Evolutionary conservation across 306 rosid species (phyloP), one percentile per base, ranked within the genome.

Genomic region (Dryas drummondii): DNA sequence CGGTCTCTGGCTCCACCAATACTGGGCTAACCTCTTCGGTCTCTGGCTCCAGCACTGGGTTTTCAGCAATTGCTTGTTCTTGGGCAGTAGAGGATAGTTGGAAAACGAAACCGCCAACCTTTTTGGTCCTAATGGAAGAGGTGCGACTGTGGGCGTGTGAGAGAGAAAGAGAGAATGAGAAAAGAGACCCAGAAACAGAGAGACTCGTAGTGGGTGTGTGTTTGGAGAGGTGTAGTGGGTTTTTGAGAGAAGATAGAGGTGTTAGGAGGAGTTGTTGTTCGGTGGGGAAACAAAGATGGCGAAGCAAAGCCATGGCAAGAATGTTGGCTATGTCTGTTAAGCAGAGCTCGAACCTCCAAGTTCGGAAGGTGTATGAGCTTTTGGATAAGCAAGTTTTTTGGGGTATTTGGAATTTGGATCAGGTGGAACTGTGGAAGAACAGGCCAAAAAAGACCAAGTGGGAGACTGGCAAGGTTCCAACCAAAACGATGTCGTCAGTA

Each of bases 301-400:
- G 85, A 54, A 84, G 86, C 50, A 83, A 73, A 81, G 96, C 97
- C 98, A 93, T 93, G 12, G 77, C 66, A 32, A 32, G 37, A 32
- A 32, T 66, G 66, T 66, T 9, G 26, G 49, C 27, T 12, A n/a
- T 37, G 19, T 15, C 56, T 42, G 65, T 37, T 7, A 32, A 7
- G 37, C 37, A 32, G 37, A 32, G 37, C 37, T 32, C 37, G 37
- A 32, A 32, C 37, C 37, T 32, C 37, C 37, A 32, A 32, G 37
- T 2, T 32, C 37, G 37, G 37, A 32, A 32, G 37, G 37, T 32
- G 37, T 32, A 32, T 32, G 3, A 32, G 37, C 37, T 1, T 32
- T 32, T 32, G 37, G 37, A 32, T 32, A 32, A 32, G 37, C 37
- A 32, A 32, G 37, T 32, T 0, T 32, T 32, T 32, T 32, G 37